These are phyloP conservation scores for Gossypium ekmanianum DNA, from an alignment of 345 rosid species.

Conservation along the genomic window DNA sequence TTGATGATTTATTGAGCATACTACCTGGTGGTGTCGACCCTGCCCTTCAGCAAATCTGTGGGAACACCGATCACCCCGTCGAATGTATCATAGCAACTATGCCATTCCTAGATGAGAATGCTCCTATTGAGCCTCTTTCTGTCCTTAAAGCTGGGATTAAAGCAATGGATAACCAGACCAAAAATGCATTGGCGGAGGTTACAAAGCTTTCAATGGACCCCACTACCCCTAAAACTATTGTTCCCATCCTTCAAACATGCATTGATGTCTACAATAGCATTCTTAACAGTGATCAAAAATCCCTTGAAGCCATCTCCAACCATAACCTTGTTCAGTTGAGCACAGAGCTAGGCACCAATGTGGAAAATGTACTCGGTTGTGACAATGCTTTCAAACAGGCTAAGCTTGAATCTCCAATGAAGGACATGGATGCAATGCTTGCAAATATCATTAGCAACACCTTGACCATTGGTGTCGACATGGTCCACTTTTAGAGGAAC, in stretches of 20 bases:
- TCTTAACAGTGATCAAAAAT: slow-evolving; percentile 5
- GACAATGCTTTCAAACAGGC: slow-evolving; percentile 16
- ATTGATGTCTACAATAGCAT: slow-evolving; percentile 19
- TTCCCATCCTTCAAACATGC: slow-evolving; percentile 13
- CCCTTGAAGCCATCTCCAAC: background rate
- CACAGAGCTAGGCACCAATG: slow-evolving; percentile 13
- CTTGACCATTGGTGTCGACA: slow-evolving; percentile 22
- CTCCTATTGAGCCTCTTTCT: background rate
- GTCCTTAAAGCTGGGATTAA: slow-evolving; percentile 5
- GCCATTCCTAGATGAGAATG: background rate
- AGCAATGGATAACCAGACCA: background rate
- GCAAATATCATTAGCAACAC: slow-evolving; percentile 26
- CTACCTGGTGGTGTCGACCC: background rate
- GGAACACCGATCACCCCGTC: slow-evolving; percentile 9
- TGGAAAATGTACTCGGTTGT: slow-evolving; percentile 18
- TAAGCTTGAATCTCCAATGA: slow-evolving; percentile 12
- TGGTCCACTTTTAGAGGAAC: slow-evolving; percentile 1
- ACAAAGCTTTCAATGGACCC: background rate
- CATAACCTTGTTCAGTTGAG: slow-evolving; percentile 9
- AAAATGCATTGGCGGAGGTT: background rate
- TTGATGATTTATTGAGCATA: background rate
- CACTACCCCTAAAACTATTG: background rate
- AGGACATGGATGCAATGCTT: slow-evolving; percentile 13
- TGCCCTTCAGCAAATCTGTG: background rate
- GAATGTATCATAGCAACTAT: background rate